These are phyloP conservation scores for Neobulgaria alba DNA, from an alignment of 2,329 filamentous ascomycete genomes.

Conservation along the genomic window DNA sequence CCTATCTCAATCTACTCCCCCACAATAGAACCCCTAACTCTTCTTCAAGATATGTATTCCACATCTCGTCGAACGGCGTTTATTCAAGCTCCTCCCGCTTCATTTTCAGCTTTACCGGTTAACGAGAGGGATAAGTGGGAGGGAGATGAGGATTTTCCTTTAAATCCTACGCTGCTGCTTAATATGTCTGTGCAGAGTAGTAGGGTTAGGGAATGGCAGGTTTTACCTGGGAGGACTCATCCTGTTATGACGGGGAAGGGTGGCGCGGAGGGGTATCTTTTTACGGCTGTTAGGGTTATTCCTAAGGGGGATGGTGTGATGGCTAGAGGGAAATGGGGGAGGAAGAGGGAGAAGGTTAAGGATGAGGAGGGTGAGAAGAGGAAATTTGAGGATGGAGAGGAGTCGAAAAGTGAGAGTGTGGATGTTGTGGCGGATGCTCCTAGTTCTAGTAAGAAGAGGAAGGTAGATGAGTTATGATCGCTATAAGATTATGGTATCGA, in stretches of 20 bases:
- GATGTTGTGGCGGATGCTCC: not conserved
- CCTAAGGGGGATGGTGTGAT: constrained; percentile 68
- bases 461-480: too few species aligned
- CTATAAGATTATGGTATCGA: too few species aligned
- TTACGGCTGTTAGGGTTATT: constrained; percentile 73
- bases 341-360: constrained; percentile 14
- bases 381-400: not conserved
- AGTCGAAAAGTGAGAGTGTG: not conserved
- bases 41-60: constrained; percentile 76
- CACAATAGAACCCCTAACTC: constrained; percentile 67
- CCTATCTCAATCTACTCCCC: constrained; percentile 81
- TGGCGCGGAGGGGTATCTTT: constrained; percentile 83
- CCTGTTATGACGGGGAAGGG: constrained; percentile 86
- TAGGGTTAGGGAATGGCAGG: constrained; percentile 75
- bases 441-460: not conserved
- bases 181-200: constrained; percentile 75
- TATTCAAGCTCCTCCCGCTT: constrained; percentile 43
- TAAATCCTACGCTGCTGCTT: constrained; percentile 79
- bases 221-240: constrained; percentile 84
- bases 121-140: constrained; percentile 36
- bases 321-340: constrained; percentile 64
- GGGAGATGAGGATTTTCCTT: constrained; percentile 67
- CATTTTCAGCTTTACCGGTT: constrained; percentile 24
- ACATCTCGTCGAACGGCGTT: constrained; percentile 73
- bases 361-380: constrained; percentile 1